These are phyloP conservation scores for Chrysoporthe deuterocubensis DNA, from an alignment of 2,329 filamentous ascomycete genomes.

Conservation along the genomic window DNA sequence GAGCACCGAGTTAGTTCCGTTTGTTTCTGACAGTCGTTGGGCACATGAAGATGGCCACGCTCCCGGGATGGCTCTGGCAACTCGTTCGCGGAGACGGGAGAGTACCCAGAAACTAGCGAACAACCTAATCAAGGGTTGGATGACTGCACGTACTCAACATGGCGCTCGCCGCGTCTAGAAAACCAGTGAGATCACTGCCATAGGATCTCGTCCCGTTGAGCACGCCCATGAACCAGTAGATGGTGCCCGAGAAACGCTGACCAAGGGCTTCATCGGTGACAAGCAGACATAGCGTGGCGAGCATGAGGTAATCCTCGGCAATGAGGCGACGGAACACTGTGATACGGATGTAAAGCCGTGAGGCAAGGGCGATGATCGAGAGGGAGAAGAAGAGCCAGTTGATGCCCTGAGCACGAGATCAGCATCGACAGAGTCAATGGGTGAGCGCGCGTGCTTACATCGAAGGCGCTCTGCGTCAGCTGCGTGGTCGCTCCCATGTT, in stretches of 20 bases:
- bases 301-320: slow-evolving; percentile 27
- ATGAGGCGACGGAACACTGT: slow-evolving; percentile 24
- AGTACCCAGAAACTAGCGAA: too few species aligned
- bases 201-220: slow-evolving; percentile 7
- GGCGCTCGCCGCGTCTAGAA: slow-evolving; percentile 18
- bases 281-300: slow-evolving; percentile 24
- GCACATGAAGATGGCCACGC: background rate
- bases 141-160: slow-evolving; percentile 22
- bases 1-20: background rate
- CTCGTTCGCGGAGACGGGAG: background rate
- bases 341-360: slow-evolving; percentile 26
- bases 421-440: background rate
- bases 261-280: slow-evolving; percentile 18
- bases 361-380: slow-evolving; percentile 19
- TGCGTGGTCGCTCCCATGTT: slow-evolving; percentile 16
- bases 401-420: slow-evolving; percentile 18
- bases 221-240: slow-evolving; percentile 25
- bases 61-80: background rate
- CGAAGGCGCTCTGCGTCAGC: slow-evolving; percentile 22
- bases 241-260: slow-evolving; percentile 20
- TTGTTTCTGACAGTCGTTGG: background rate
- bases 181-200: background rate
- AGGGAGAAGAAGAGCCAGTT: slow-evolving; percentile 27
- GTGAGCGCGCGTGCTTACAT: slow-evolving; percentile 13
- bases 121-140: too few species aligned